Percentiles rank a stretch among this genome's conserved stretches.
Evolutionary conservation across 306 rosid species (phyloP).

Genomic region (Rubus idaeus): DNA sequence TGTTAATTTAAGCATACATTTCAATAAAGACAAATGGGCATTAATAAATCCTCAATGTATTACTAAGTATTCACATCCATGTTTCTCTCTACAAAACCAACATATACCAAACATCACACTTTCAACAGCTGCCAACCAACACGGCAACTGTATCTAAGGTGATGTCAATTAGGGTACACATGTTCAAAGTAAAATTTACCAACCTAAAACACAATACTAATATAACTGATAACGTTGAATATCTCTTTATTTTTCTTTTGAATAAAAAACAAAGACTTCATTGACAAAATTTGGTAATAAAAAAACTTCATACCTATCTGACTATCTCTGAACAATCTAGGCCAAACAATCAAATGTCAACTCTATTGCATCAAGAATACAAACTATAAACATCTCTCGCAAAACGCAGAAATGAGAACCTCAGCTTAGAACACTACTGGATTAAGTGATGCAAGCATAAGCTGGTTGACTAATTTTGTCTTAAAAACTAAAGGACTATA

Average conservation of each 20-base stretch:
- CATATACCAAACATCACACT: slow-evolving; percentile 2
- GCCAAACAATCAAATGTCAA: neutral
- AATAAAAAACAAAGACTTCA: neutral
- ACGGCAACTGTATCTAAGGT: neutral
- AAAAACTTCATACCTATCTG: neutral
- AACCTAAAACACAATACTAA: neutral
- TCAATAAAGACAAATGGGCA: slow-evolving; percentile 11
- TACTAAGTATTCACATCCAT: neutral
- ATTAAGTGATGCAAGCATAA: neutral
- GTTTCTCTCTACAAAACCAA: neutral
- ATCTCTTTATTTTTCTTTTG: neutral
- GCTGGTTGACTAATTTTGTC: neutral
- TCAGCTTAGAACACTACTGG: neutral
- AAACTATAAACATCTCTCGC: neutral
- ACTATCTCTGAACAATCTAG: neutral
- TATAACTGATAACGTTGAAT: neutral
- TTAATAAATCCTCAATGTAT: neutral
- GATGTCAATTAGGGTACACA: neutral
- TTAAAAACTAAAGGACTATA: neutral
- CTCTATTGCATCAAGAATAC: neutral
- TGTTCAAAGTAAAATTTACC: neutral
- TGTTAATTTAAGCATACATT: slow-evolving; percentile 14
- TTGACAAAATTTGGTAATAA: neutral
- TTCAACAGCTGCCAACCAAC: neutral
- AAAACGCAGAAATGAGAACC: neutral